Conservation (phyloP, 2,329 filamentous ascomycete genomes). For the Fusarium palustre region DNA sequence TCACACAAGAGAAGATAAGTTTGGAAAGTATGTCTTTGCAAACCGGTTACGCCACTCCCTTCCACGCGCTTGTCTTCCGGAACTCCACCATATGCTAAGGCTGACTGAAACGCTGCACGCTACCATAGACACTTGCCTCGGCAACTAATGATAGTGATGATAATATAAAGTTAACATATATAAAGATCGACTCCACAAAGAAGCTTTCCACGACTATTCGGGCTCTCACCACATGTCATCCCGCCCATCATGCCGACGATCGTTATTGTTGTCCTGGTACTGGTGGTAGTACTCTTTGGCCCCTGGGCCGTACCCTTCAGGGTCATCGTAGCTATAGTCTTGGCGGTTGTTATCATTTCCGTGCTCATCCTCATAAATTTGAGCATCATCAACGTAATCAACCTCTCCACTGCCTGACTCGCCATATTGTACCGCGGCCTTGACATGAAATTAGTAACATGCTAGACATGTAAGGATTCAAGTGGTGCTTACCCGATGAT, state of each 20-base stretch:
- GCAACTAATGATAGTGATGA: slow-evolving; percentile 35
- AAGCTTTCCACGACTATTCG: slow-evolving; percentile 13
- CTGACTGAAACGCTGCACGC: slow-evolving; percentile 43
- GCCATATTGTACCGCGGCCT: slow-evolving; percentile 61
- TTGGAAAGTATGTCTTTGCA: slow-evolving; percentile 31
- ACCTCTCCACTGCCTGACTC: slow-evolving; percentile 59
- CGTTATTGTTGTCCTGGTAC: slow-evolving; percentile 51
- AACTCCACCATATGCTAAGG: slow-evolving; percentile 54
- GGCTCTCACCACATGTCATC: slow-evolving; percentile 60
- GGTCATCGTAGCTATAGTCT: slow-evolving; percentile 54
- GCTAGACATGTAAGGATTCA: not conserved
- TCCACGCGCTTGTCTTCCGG: slow-evolving; percentile 42
- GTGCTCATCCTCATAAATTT: slow-evolving; percentile 66
- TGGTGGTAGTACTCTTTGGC: slow-evolving; percentile 58
- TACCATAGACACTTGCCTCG: slow-evolving; percentile 36
- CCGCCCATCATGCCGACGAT: slow-evolving; percentile 51
- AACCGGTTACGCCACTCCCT: slow-evolving; percentile 34
- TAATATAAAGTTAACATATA: slow-evolving; percentile 42
- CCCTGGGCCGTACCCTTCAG: slow-evolving; percentile 55
- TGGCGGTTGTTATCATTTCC: slow-evolving; percentile 54
- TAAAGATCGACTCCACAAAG: slow-evolving; percentile 32
- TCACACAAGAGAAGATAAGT: slow-evolving; percentile 34
- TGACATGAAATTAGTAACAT: slow-evolving; percentile 6
- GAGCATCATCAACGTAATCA: slow-evolving; percentile 64
- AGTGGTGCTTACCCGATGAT: slow-evolving; percentile 61